phyloP scores from a whole-genome alignment of 139 green algal species.

The Micractinium sp. region DNA sequence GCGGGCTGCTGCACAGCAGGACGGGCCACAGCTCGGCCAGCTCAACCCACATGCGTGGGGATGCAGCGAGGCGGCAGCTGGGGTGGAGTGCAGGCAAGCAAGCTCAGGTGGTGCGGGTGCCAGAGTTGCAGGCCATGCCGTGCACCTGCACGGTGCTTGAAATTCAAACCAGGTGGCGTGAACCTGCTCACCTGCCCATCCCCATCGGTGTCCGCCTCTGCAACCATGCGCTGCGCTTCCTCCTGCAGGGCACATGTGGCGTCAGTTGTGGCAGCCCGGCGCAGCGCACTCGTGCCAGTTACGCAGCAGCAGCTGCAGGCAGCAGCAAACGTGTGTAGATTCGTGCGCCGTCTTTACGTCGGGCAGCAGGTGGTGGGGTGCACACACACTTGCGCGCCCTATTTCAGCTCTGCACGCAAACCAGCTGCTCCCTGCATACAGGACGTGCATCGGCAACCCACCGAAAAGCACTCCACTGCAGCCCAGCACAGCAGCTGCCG shows the following conservation, averaged over 20 bases:
- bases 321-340: too few species aligned
- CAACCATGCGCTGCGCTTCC: slow-evolving; percentile 8
- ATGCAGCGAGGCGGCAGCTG: neutral
- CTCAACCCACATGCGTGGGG: neutral
- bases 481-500: neutral
- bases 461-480: neutral
- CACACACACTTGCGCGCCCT: too few species aligned
- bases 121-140: neutral
- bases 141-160: neutral
- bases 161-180: neutral
- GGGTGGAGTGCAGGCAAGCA: neutral
- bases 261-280: neutral
- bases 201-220: slow-evolving; percentile 14
- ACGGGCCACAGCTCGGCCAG: neutral
- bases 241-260: neutral
- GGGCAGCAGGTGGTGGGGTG: too few species aligned
- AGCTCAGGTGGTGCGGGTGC: neutral
- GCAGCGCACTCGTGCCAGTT: too few species aligned
- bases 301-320: too few species aligned
- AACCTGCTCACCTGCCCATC: slow-evolving; percentile 4
- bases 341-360: too few species aligned
- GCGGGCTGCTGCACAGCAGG: neutral
- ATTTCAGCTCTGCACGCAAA: neutral
- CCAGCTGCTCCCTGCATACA: neutral
- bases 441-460: neutral